These are phyloP conservation scores for Colletotrichum limetticola DNA, from an alignment of 2,329 filamentous ascomycete species.

Conservation along the genomic window DNA sequence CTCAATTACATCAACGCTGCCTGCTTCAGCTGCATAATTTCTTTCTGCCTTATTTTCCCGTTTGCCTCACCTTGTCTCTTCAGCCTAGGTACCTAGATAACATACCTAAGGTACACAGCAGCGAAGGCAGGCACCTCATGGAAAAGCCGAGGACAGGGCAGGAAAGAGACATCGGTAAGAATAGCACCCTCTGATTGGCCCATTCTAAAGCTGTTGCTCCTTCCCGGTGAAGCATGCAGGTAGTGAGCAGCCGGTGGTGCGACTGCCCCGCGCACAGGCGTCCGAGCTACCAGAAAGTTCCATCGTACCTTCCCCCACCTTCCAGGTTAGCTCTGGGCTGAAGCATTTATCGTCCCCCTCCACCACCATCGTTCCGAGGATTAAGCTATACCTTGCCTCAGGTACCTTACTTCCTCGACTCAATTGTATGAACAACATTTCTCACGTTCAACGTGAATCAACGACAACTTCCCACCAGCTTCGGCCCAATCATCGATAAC, in stretches of 20 bases:
- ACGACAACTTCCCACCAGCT: not conserved
- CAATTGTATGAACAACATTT: not conserved
- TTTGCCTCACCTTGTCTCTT: no score
- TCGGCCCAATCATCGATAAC: not conserved
- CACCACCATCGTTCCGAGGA: not conserved
- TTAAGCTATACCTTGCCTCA: not conserved
- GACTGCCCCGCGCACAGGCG: slow-evolving; percentile 1
- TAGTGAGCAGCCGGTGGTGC: not conserved
- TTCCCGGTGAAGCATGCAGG: slow-evolving; percentile 7
- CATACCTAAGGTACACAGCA: no score
- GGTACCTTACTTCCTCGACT: not conserved
- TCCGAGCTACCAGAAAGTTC: slow-evolving; percentile 18
- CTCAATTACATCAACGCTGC: not conserved
- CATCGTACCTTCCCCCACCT: slow-evolving; percentile 1
- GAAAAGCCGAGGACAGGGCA: not conserved
- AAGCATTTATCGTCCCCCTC: slow-evolving; percentile 5
- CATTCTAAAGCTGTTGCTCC: not conserved
- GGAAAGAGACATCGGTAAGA: not conserved
- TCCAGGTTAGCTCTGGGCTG: slow-evolving; percentile 3
- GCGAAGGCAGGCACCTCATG: no score
- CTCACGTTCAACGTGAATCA: not conserved
- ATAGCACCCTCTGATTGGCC: not conserved
- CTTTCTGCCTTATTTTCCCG: not conserved
- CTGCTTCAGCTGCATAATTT: not conserved
- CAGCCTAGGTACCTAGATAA: no score